Evolutionary conservation across 257 asterid genomes (phyloP).

Genomic region (Dorcoceras hygrometricum): DNA sequence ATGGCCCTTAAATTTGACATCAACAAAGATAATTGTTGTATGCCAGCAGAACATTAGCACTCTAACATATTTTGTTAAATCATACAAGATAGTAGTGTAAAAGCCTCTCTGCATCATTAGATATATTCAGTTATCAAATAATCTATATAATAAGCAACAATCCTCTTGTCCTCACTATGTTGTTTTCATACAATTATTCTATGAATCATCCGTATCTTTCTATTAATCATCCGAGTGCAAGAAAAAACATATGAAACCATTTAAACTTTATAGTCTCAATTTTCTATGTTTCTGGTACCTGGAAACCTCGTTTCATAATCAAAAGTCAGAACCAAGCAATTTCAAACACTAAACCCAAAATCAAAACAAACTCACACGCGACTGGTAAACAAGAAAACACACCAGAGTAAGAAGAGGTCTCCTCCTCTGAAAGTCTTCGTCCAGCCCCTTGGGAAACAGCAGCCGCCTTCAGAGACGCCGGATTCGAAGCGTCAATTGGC

Average conservation of each 20-base stretch:
- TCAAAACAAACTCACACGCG: background rate
- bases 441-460: conserved; percentile 70
- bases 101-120: background rate
- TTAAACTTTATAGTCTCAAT: background rate
- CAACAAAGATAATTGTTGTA: background rate
- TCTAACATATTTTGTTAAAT: background rate
- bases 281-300: background rate
- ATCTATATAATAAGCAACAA: too few species aligned
- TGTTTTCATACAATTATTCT: too few species aligned
- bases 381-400: conserved; percentile 9
- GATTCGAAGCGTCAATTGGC: conserved; percentile 23
- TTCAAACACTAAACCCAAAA: conserved; percentile 7
- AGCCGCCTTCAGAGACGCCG: conserved; percentile 40
- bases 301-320: background rate
- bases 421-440: conserved; percentile 53
- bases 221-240: too few species aligned
- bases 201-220: too few species aligned
- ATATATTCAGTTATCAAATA: too few species aligned
- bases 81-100: background rate
- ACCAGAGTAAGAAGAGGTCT: conserved; percentile 55
- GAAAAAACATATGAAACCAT: background rate
- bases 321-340: background rate
- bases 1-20: conserved; percentile 39
- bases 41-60: conserved; percentile 1
- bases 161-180: too few species aligned